phyloP scores from a whole-genome alignment of 2,329 filamentous ascomycete genomes.

The Aspergillus oerlinghausenensis region DNA sequence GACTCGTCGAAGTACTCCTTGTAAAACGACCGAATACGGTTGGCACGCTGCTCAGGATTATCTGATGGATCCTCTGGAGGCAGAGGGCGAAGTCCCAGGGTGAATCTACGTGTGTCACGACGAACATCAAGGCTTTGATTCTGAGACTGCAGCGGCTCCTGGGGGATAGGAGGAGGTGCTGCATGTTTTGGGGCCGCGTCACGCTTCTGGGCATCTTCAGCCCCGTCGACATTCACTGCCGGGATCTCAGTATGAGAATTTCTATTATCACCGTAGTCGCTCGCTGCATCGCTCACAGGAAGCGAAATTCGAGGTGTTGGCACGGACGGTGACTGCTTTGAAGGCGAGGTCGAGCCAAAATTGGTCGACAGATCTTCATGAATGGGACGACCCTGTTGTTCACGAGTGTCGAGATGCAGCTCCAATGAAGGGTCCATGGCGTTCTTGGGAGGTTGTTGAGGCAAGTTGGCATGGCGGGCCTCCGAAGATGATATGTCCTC shows the following conservation, averaged over 20 bases:
- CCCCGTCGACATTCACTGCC: slow-evolving; percentile 26
- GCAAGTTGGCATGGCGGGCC: background rate
- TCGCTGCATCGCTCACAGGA: slow-evolving; percentile 46
- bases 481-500: background rate
- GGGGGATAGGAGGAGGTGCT: slow-evolving; percentile 18
- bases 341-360: slow-evolving; percentile 10
- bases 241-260: slow-evolving; percentile 44
- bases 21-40: slow-evolving; percentile 97
- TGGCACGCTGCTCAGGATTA: slow-evolving; percentile 89
- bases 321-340: slow-evolving; percentile 14
- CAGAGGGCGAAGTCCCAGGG: slow-evolving; percentile 70
- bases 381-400: slow-evolving; percentile 19
- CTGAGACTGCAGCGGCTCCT: slow-evolving; percentile 21
- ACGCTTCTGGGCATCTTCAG: slow-evolving; percentile 18
- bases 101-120: slow-evolving; percentile 48
- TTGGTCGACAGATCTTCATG: slow-evolving; percentile 14
- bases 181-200: slow-evolving; percentile 9
- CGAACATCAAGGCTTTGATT: slow-evolving; percentile 23
- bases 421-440: slow-evolving; percentile 10
- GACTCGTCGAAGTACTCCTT: slow-evolving; percentile 98
- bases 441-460: slow-evolving; percentile 3
- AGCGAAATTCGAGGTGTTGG: slow-evolving; percentile 34
- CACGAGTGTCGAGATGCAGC: slow-evolving; percentile 18
- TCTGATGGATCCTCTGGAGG: slow-evolving; percentile 83
- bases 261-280: slow-evolving; percentile 53